Conservation (phyloP, 73 alveolate species). For the Paramecium primaurelia region DNA sequence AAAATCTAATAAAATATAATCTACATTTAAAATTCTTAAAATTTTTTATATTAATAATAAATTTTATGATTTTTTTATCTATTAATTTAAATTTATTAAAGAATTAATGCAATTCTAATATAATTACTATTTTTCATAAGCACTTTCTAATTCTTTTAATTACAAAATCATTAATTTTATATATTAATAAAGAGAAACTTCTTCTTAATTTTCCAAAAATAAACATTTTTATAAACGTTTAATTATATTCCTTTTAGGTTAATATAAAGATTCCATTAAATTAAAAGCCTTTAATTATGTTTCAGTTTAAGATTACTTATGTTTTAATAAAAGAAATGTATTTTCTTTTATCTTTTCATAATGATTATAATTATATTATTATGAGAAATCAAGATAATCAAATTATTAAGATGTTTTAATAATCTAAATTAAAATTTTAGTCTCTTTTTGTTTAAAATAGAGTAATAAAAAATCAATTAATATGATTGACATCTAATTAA, state of each 20-base stretch:
- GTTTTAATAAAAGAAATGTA: not conserved
- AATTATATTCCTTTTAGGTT: constrained; percentile 4
- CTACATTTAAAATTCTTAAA: not conserved
- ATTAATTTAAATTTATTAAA: not conserved
- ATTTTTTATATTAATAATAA: not conserved
- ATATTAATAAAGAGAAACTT: not conserved
- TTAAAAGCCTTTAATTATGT: not conserved
- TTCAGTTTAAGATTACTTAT: not conserved
- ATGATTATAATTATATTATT: not conserved
- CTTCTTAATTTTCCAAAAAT: not conserved
- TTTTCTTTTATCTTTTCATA: not conserved
- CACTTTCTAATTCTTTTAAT: not conserved
- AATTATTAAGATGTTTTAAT: not conserved
- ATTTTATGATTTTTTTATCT: not conserved
- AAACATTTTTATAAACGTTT: not conserved
- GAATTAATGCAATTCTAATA: not conserved
- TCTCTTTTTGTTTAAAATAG: not conserved
- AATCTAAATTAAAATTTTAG: not conserved
- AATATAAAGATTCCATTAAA: not conserved
- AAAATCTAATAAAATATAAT: not conserved
- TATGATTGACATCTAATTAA: not conserved
- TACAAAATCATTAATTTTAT: not conserved
- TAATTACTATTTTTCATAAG: not conserved
- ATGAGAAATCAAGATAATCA: not conserved
- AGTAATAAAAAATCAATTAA: not conserved